phyloP scores from a whole-genome alignment of 2,329 filamentous ascomycete species.

The Davidsoniella eucalypti region DNA sequence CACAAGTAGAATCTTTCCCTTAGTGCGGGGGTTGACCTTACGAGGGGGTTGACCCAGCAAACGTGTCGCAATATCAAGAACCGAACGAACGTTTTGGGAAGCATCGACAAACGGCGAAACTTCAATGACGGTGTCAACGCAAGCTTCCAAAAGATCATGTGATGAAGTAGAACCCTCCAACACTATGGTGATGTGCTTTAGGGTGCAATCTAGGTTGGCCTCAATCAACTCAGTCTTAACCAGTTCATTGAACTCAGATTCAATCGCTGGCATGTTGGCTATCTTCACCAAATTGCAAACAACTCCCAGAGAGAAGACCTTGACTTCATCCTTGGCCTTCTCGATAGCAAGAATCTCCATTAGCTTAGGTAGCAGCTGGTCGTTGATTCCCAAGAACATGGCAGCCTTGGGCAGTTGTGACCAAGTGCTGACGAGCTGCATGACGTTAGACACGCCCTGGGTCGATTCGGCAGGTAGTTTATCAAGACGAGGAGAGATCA shows the following conservation, averaged over 20 bases:
- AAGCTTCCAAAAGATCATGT: slow-evolving; percentile 62
- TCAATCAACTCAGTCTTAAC: slow-evolving; percentile 40
- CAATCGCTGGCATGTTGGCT: slow-evolving; percentile 35
- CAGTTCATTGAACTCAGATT: slow-evolving; percentile 39
- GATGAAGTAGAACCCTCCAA: slow-evolving; percentile 44
- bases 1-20: slow-evolving; percentile 63
- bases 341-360: slow-evolving; percentile 54
- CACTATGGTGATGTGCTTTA: slow-evolving; percentile 51
- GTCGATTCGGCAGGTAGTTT: slow-evolving; percentile 73
- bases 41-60: slow-evolving; percentile 73
- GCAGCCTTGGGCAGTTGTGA: slow-evolving; percentile 49
- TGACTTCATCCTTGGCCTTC: slow-evolving; percentile 75
- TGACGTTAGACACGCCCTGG: slow-evolving; percentile 69
- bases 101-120: slow-evolving; percentile 54
- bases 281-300: slow-evolving; percentile 51
- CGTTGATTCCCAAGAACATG: slow-evolving; percentile 45
- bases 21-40: slow-evolving; percentile 66
- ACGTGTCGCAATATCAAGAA: slow-evolving; percentile 66
- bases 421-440: slow-evolving; percentile 72
- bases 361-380: slow-evolving; percentile 51
- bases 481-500: slow-evolving; percentile 60
- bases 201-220: slow-evolving; percentile 40
- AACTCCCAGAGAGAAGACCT: slow-evolving; percentile 63
- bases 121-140: slow-evolving; percentile 63
- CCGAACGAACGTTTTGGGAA: slow-evolving; percentile 52